Base-by-base conservation (phyloP, 1,284 basidiomycete genomes). In the Ustilago loliicola region DNA sequence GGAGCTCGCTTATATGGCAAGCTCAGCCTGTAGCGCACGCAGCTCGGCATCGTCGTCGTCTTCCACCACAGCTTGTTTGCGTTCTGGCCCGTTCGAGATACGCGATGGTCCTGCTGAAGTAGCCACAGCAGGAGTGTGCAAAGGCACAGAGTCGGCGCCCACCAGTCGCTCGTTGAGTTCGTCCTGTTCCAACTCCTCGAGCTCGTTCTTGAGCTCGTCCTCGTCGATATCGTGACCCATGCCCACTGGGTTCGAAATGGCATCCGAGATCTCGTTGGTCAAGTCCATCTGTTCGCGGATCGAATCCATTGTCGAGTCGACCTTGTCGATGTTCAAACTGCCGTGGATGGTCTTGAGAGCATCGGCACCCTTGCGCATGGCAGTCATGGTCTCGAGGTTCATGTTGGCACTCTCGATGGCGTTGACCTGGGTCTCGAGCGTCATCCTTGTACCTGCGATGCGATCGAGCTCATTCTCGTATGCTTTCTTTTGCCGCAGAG, bases 341-440 rank as follows among this genome's bases (percentile, higher is more conserved):
- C 92, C 92, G 85, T 99, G 97, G 68, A 99, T 98, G 54, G 91
- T 90, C 88, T 93, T 93, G 86, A 99, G 90, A 19, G 94, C 97
- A 76, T 93, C 92, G 0, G 95, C 91, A 48, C 94, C 97, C 88
- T 94, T 93, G 92, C 95, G 96, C 95, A 99, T 98, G 30, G 94
- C 96, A 30, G 91, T 89, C 94, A 99, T 96, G 32, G 95, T 98
- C 90, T 98, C 96, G 84, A 94, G 93, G 88, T 99, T 99, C 88
- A 99, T 91, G 89, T 98, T 99, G 56, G 97, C 97, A 23, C 93
- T 95, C 88, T 99, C 97, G 66, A 99, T 91, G 34, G 96, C 96
- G 88, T 97, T 96, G 75, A 99, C 89, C 89, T 99, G 97, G 83
- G 94, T 93, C 88, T 98, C 96, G 56, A 99, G 90, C 79, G 98